Evolutionary conservation across 208 protist genomes (phyloP).

Genomic region (Leishmania braziliensis): DNA sequence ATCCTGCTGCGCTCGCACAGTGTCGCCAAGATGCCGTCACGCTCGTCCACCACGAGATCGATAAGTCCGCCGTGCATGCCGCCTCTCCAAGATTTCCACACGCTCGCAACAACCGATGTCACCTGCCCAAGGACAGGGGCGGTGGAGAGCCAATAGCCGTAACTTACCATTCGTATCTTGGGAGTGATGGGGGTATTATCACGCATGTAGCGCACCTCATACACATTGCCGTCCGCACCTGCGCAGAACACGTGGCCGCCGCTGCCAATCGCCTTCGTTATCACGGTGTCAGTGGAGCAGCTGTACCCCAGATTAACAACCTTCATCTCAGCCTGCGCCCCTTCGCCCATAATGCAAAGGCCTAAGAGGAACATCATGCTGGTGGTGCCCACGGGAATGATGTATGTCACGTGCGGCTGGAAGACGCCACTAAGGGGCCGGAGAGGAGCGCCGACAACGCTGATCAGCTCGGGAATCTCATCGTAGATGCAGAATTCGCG

Average conservation of each 20-base stretch:
- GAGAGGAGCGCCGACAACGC: slow-evolving; percentile 71
- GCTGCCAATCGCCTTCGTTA: slow-evolving; percentile 63
- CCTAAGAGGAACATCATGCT: slow-evolving; percentile 78
- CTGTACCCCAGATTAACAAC: slow-evolving; percentile 80
- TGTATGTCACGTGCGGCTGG: slow-evolving; percentile 77
- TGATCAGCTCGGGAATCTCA: slow-evolving; percentile 85
- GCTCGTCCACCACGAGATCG: slow-evolving; percentile 74
- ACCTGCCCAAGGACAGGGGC: slow-evolving; percentile 67
- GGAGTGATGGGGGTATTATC: slow-evolving; percentile 68
- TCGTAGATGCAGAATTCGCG: slow-evolving; percentile 83
- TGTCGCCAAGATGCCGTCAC: slow-evolving; percentile 65
- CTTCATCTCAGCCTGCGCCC: slow-evolving; percentile 51
- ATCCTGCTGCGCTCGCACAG: slow-evolving; percentile 76
- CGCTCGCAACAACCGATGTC: slow-evolving; percentile 39
- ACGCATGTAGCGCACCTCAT: slow-evolving; percentile 78
- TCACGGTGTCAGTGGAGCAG: slow-evolving; percentile 47
- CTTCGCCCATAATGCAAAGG: slow-evolving; percentile 67
- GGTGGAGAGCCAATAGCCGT: slow-evolving; percentile 42
- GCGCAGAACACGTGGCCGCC: slow-evolving; percentile 78
- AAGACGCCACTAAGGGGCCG: slow-evolving; percentile 63
- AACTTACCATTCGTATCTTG: slow-evolving; percentile 77
- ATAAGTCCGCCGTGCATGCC: slow-evolving; percentile 52
- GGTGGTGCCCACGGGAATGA: slow-evolving; percentile 80
- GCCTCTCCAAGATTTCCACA: slow-evolving; percentile 60
- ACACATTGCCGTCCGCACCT: slow-evolving; percentile 76